These are phyloP conservation scores for Macrolepiota albuminosa DNA, from an alignment of 768 basidiomycete genomes.

Conservation along the genomic window DNA sequence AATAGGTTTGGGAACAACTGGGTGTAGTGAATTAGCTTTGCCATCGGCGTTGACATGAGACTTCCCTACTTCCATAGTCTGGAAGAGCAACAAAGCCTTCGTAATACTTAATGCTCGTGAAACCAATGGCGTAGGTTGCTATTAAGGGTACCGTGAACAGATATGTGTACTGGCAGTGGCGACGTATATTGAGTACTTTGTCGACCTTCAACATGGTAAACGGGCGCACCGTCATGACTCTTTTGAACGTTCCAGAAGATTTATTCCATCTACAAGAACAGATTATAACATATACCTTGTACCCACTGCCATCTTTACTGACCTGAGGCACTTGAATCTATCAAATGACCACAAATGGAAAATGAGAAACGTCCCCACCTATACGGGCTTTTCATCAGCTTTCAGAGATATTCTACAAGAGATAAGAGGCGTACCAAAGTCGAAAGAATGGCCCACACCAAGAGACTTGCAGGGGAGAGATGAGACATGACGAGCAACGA, in stretches of 20 bases:
- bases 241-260: slow-evolving; percentile 72
- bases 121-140: slow-evolving; percentile 54
- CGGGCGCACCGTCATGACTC: slow-evolving; percentile 53
- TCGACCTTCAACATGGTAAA: background rate
- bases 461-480: slow-evolving; percentile 46
- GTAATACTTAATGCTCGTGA: slow-evolving; percentile 66
- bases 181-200: background rate
- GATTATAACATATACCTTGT: background rate
- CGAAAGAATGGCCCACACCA: slow-evolving; percentile 60
- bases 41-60: slow-evolving; percentile 8
- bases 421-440: slow-evolving; percentile 37
- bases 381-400: background rate
- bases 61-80: slow-evolving; percentile 40
- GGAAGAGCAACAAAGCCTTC: slow-evolving; percentile 56
- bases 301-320: slow-evolving; percentile 12
- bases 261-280: slow-evolving; percentile 55
- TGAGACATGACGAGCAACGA: slow-evolving; percentile 47
- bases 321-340: slow-evolving; percentile 70
- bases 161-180: slow-evolving; percentile 58
- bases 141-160: slow-evolving; percentile 58
- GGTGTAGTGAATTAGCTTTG: slow-evolving; percentile 1
- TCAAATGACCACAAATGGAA: slow-evolving; percentile 82
- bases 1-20: slow-evolving; percentile 66
- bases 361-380: slow-evolving; percentile 62
- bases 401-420: background rate